Percentiles rank a stretch among this genome's conserved stretches.
These are phyloP conservation scores for Acanthamoeba sp. DNA, from an alignment of 208 protist species.

Conservation along the genomic window DNA sequence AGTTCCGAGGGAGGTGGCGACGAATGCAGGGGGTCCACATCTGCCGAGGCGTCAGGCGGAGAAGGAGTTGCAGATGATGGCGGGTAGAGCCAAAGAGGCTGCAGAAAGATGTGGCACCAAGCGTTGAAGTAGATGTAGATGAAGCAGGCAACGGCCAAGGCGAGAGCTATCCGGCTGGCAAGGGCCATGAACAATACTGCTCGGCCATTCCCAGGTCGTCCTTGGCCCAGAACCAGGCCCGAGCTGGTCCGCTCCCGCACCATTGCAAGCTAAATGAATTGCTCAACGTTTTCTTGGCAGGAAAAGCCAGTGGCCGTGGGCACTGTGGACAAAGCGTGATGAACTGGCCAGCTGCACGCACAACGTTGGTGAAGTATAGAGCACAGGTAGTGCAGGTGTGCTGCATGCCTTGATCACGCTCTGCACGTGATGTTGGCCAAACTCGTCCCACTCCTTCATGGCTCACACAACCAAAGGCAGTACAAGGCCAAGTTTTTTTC, in stretches of 20 bases:
- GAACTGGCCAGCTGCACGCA: too few species aligned
- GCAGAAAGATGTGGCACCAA: background rate
- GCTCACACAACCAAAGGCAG: too few species aligned
- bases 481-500: too few species aligned
- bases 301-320: too few species aligned
- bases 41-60: background rate
- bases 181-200: background rate
- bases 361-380: too few species aligned
- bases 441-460: too few species aligned
- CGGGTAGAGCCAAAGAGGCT: background rate
- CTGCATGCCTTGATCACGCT: too few species aligned
- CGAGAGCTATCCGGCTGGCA: background rate
- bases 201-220: background rate
- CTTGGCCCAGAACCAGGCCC: background rate
- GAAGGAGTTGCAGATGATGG: background rate
- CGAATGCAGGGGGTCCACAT: background rate
- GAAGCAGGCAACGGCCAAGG: background rate
- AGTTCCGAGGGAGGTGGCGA: background rate
- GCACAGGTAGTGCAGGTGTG: too few species aligned
- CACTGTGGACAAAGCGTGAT: too few species aligned
- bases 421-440: too few species aligned
- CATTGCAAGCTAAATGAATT: too few species aligned
- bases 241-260: background rate
- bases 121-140: conserved; percentile 32
- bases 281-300: too few species aligned